phyloP scores from a whole-genome alignment of 768 basidiomycete species.

The Russula foetens region DNA sequence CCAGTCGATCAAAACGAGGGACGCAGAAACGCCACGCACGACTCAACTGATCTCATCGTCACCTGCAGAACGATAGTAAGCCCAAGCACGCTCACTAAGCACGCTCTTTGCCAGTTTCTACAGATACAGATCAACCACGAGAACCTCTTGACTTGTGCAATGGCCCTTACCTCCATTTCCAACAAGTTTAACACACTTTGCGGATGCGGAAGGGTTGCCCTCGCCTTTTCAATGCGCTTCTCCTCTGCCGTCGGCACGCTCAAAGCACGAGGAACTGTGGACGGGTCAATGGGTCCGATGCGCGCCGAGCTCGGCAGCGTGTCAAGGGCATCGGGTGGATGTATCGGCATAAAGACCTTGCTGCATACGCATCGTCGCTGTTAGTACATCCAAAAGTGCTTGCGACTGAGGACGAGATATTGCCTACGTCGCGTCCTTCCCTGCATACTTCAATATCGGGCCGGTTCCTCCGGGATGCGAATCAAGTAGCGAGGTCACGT shows the following conservation, averaged over 20 bases:
- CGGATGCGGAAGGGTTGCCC: slow-evolving; percentile 22
- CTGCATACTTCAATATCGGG: slow-evolving; percentile 83
- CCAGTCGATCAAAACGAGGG: background rate
- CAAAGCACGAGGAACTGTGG: slow-evolving; percentile 20
- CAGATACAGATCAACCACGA: background rate
- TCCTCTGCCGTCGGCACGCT: slow-evolving; percentile 25
- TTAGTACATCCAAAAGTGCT: slow-evolving; percentile 1
- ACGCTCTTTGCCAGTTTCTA: slow-evolving; percentile 24
- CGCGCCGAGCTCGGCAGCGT: slow-evolving; percentile 23
- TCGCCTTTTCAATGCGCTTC: slow-evolving; percentile 23
- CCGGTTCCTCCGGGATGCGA: slow-evolving; percentile 57
- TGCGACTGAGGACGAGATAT: background rate
- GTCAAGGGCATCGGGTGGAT: slow-evolving; percentile 17
- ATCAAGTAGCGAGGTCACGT: slow-evolving; percentile 15
- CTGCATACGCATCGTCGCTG: slow-evolving; percentile 2
- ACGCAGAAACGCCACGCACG: background rate
- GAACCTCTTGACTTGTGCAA: background rate
- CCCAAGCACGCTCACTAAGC: slow-evolving; percentile 25
- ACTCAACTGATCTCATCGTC: slow-evolving; percentile 25
- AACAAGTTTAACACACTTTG: slow-evolving; percentile 24
- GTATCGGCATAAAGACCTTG: slow-evolving; percentile 20
- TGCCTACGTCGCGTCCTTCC: slow-evolving; percentile 82
- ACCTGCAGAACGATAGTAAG: slow-evolving; percentile 25
- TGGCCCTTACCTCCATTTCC: slow-evolving; percentile 24
- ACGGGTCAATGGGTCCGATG: slow-evolving; percentile 25